Evolutionary conservation across 225 moss, liverwort and hornwort species (phyloP), one percentile per base, ranked within the genome.

Genomic region (Marchantia polymorpha): DNA sequence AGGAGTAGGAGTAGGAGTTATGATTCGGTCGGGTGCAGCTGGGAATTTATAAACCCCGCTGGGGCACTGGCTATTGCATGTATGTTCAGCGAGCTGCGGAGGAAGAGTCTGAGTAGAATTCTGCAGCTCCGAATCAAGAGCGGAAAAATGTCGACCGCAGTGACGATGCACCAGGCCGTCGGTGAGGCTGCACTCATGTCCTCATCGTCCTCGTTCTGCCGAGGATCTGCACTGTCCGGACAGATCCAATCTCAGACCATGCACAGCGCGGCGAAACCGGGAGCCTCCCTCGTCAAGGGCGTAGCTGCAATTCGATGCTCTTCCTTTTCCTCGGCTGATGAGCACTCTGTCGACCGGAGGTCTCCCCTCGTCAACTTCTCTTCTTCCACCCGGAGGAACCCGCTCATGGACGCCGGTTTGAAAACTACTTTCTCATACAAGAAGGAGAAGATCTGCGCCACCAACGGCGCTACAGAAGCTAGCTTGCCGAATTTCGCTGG

Each of bases 401-500:
- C 75, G 22, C 23, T 52, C 17, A 76, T 84, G 16, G 52, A 69
- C 12, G 74, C 31, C 30, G 79, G 72, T 69, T 51, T 22, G 0
- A 82, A 72, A 26, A 26, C 67, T 13, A 77, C 49, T 10, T 39
- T 54, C 7, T 7, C 31, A 12, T 73, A 58, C 15, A 64, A 46
- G 65, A 56, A 23, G 20, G 69, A 64, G 22, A 73, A 52, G 64
- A 47, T 26, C 19, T 77, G 61, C 47, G 81, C 80, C 47, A 26
- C 74, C 14, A 52, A 9, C 7, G n/a, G 54, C 9, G 48, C 78
- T 12, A 11, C 30, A 13, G 55, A 17, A 64, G 49, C 47, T 1
- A 61, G 69, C n/a, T 47, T 58, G 20, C 75, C 26, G 52, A 11
- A 60, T 11, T 86, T 83, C 29, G 86, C 83, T 79, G 58, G 63